phyloP scores from a whole-genome alignment of 2,329 filamentous ascomycete species.

The Pyrenochaeta sp. region DNA sequence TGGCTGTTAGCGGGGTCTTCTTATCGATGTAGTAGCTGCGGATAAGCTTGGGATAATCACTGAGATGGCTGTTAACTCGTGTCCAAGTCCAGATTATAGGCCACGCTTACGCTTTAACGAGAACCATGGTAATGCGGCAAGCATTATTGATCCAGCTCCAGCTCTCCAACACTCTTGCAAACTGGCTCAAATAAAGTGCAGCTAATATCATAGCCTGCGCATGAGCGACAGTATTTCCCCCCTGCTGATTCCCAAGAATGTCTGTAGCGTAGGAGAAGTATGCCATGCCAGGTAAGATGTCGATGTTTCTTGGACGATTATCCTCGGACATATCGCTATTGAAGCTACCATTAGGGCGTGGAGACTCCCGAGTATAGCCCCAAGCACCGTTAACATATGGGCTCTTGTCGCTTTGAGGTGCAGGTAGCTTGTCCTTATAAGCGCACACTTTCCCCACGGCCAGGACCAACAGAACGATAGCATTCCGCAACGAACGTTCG shows the following conservation, averaged over 20 bases:
- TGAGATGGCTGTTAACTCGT: constrained; percentile 29
- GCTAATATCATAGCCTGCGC: constrained; percentile 87
- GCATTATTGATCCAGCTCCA: constrained; percentile 73
- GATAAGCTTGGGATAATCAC: constrained; percentile 44
- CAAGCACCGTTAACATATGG: constrained; percentile 27
- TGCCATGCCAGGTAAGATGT: constrained; percentile 86
- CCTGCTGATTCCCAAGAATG: constrained; percentile 83
- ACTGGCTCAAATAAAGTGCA: constrained; percentile 86
- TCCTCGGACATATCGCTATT: constrained; percentile 36
- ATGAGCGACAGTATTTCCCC: constrained; percentile 80
- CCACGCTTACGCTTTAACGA: constrained; percentile 71
- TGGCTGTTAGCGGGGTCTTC: constrained; percentile 20
- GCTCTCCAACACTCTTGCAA: constrained; percentile 87
- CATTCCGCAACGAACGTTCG: constrained; percentile 63
- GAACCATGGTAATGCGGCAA: constrained; percentile 69
- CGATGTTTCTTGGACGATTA: constrained; percentile 69
- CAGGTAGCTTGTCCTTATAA: constrained; percentile 60
- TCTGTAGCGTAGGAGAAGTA: constrained; percentile 89
- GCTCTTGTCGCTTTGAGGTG: constrained; percentile 62
- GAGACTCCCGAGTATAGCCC: constrained; percentile 44
- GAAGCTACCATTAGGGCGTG: constrained; percentile 49
- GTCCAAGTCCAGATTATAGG: not conserved
- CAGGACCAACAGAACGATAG: constrained; percentile 81
- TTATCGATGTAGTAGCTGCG: constrained; percentile 31
- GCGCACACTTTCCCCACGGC: constrained; percentile 86